Percentiles rank a stretch among this genome's conserved stretches.
These are phyloP conservation scores for Monosporascus sp. DNA, from an alignment of 2,329 filamentous ascomycete genomes.

Conservation along the genomic window DNA sequence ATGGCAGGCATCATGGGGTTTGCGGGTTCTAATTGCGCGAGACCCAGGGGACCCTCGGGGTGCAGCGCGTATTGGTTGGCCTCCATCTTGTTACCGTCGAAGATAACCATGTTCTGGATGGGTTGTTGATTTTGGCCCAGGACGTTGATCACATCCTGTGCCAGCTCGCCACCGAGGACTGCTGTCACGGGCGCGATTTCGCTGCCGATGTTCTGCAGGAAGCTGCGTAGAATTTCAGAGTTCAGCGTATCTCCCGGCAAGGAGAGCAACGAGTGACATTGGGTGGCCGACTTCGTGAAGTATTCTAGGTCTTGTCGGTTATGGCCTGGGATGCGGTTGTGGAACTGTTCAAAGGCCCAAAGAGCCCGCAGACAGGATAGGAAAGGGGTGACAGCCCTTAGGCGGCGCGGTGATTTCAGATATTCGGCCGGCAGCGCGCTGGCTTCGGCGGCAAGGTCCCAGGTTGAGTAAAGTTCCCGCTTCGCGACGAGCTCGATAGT, in stretches of 20 bases:
- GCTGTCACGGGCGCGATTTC: slow-evolving; percentile 85
- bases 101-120: slow-evolving; percentile 89
- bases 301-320: slow-evolving; percentile 60
- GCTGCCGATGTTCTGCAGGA: slow-evolving; percentile 78
- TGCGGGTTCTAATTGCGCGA: slow-evolving; percentile 35
- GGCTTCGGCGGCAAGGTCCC: slow-evolving; percentile 74
- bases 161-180: slow-evolving; percentile 82
- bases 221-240: slow-evolving; percentile 71
- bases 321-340: slow-evolving; percentile 50
- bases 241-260: slow-evolving; percentile 63
- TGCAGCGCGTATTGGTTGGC: slow-evolving; percentile 79
- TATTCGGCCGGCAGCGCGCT: slow-evolving; percentile 69
- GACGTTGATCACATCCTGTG: slow-evolving; percentile 97
- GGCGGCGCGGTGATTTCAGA: slow-evolving; percentile 60
- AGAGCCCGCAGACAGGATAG: slow-evolving; percentile 83
- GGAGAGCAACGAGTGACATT: slow-evolving; percentile 70
- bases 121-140: slow-evolving; percentile 87
- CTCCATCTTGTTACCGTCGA: slow-evolving; percentile 77
- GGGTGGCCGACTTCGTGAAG: slow-evolving; percentile 73
- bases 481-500: slow-evolving; percentile 84
- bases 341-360: slow-evolving; percentile 73
- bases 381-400: slow-evolving; percentile 73
- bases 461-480: slow-evolving; percentile 82
- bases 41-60: slow-evolving; percentile 55
- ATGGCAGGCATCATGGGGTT: slow-evolving; percentile 11